Percentiles rank a stretch among this genome's conserved stretches.
These are phyloP conservation scores for Talaromyces nanjingensis DNA, from an alignment of 495 filamentous ascomycete genomes.

Conservation along the genomic window DNA sequence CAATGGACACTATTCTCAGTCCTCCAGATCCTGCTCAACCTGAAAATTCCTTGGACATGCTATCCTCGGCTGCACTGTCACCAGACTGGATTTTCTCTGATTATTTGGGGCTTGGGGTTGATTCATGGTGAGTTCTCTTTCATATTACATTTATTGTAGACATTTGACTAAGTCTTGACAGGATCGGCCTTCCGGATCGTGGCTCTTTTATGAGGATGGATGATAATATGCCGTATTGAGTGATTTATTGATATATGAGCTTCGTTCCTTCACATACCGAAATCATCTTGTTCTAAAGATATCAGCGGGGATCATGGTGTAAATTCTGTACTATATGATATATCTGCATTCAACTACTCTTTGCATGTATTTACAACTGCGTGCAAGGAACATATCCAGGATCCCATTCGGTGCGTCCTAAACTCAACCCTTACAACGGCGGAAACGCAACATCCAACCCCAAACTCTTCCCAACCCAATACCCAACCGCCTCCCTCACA, in stretches of 20 bases:
- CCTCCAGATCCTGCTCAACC: slow-evolving; percentile 1
- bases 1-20: slow-evolving; percentile 9
- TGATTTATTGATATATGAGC: too few species aligned
- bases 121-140: slow-evolving; percentile 4
- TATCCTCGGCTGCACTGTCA: background rate
- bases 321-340: too few species aligned
- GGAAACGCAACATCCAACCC: slow-evolving; percentile 18
- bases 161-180: background rate
- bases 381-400: too few species aligned
- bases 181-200: slow-evolving; percentile 12
- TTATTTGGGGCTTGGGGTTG: slow-evolving; percentile 7
- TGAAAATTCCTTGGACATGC: slow-evolving; percentile 5
- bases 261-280: too few species aligned
- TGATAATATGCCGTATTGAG: slow-evolving; percentile 9
- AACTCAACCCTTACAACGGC: background rate
- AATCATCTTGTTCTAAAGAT: too few species aligned
- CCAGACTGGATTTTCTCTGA: slow-evolving; percentile 9
- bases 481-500: slow-evolving; percentile 19
- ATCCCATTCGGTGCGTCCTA: background rate
- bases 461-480: slow-evolving; percentile 19
- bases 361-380: too few species aligned
- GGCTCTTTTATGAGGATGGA: slow-evolving; percentile 9
- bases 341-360: too few species aligned
- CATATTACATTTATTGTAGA: background rate
- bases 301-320: too few species aligned